These are phyloP conservation scores for Linnemannia hyalina DNA, from an alignment of 192 early-diverging fungal genomes.

Conservation along the genomic window DNA sequence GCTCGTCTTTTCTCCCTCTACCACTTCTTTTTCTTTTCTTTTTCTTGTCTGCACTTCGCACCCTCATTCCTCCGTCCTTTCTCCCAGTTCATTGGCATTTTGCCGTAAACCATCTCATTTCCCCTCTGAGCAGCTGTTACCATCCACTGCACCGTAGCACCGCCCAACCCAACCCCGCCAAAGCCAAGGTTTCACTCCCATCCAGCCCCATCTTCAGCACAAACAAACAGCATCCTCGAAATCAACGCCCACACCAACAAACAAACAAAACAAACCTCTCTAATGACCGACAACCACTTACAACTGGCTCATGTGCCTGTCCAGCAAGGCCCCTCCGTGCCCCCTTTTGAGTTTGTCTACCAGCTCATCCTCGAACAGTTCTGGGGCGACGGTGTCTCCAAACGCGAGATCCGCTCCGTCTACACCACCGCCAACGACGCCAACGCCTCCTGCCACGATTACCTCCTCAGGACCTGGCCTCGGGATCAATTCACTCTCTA, in stretches of 20 bases:
- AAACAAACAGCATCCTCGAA: too few species aligned
- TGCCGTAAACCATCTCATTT: not conserved
- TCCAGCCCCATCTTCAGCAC: too few species aligned
- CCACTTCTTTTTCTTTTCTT: not conserved
- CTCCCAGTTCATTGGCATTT: not conserved
- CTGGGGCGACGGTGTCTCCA: constrained; percentile 56
- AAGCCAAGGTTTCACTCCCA: not conserved
- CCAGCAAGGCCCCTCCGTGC: constrained; percentile 15
- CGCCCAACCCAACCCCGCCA: not conserved
- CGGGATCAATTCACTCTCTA: constrained; percentile 42
- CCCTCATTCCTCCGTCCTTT: not conserved
- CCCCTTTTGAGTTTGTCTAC: constrained; percentile 47
- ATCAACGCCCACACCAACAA: too few species aligned
- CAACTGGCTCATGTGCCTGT: not conserved
- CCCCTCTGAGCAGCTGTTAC: not conserved
- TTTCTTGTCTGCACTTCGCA: not conserved
- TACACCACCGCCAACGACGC: constrained; percentile 44
- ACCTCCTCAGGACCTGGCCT: constrained; percentile 50
- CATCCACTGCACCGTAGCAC: not conserved
- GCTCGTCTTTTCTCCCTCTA: not conserved
- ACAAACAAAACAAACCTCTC: not conserved
- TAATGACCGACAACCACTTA: not conserved
- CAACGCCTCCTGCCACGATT: constrained; percentile 47
- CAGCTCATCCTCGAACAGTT: constrained; percentile 55
- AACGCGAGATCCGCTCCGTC: constrained; percentile 56